Base-by-base conservation (phyloP, 2,329 filamentous ascomycete species). In the Epicoccum nigrum region DNA sequence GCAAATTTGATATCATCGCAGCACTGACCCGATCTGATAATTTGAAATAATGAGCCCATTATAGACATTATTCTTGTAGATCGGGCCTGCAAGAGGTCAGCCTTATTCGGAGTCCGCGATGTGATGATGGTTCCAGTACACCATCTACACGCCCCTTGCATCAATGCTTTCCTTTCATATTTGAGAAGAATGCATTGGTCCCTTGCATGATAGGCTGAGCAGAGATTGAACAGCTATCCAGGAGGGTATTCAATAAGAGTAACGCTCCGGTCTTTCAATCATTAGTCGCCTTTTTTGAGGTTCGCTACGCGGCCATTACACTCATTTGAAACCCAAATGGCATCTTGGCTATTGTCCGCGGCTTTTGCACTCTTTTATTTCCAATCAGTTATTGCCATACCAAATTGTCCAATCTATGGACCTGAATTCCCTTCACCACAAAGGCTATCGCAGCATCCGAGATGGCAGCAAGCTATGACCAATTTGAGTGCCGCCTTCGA, bases 381-480 rank as follows among this genome's bases (percentile, higher is more conserved):
- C 25, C 58, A 49, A 20, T 33, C 50, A 11, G 50, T 33, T 25
- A 21, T 30, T 4, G 55, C 60, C 7, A 43, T 58, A 9, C 63
- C 63, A 20, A 65, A 65, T 32, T 66, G 63, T 30, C 63, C 63
- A 17, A 49, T 63, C 11, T 55, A 55, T 32, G 63, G 63, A 11
- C 52, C 63, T 1, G 63, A 64, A 25, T 66, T 62, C 27, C 63
- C 63, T n/a, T 50, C 63, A 25, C 63, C 63, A 8, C 53, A 56
- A 35, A 38, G 52, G 21, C 51, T 66, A 16, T 34, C 57, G 6
- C 37, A 58, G 12, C 60, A 64, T 40, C 56, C 61, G 11, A 59
- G 45, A 20, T 66, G 61, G 61, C 47, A 61, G 34, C 48, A 48
- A 4, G 63, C 63, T 21, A 28, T 66, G 23, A 34, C 42, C 2